Conservation (phyloP, 805 yeast genomes). For the Saturnispora dispora region DNA sequence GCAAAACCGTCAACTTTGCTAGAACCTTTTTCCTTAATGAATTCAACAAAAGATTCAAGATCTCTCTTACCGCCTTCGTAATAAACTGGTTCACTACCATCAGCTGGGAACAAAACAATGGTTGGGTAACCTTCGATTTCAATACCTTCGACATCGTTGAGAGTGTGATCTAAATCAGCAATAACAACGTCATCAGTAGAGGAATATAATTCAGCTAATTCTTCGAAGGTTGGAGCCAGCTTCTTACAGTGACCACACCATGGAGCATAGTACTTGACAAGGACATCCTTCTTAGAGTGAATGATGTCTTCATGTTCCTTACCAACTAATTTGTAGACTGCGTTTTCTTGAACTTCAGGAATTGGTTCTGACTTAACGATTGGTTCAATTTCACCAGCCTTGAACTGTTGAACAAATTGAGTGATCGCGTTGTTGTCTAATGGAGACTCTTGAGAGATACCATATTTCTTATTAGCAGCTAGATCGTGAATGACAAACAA, state of each 20-base stretch:
- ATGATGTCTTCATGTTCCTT: constrained; percentile 68
- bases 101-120: constrained; percentile 81
- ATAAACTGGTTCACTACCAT: constrained; percentile 53
- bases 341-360: constrained; percentile 72
- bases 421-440: constrained; percentile 47
- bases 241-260: constrained; percentile 95
- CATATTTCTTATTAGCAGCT: constrained; percentile 61
- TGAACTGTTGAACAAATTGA: constrained; percentile 53
- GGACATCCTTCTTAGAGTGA: constrained; percentile 58
- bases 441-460: constrained; percentile 50
- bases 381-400: constrained; percentile 59
- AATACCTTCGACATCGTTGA: constrained; percentile 71
- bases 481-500: constrained; percentile 81
- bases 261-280: constrained; percentile 90
- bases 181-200: constrained; percentile 50
- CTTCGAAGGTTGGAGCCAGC: constrained; percentile 59
- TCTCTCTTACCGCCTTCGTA: constrained; percentile 62
- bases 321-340: constrained; percentile 68
- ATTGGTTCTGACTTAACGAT: constrained; percentile 76
- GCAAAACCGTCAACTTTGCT: constrained; percentile 46
- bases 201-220: constrained; percentile 63
- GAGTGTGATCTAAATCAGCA: constrained; percentile 85
- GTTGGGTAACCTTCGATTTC: constrained; percentile 90
- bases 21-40: constrained; percentile 63
- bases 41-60: constrained; percentile 57